Percentiles rank a stretch among this genome's conserved stretches.
These are phyloP conservation scores for Fraxinus baroniana DNA, from an alignment of 305 asterid genomes.

Conservation along the genomic window DNA sequence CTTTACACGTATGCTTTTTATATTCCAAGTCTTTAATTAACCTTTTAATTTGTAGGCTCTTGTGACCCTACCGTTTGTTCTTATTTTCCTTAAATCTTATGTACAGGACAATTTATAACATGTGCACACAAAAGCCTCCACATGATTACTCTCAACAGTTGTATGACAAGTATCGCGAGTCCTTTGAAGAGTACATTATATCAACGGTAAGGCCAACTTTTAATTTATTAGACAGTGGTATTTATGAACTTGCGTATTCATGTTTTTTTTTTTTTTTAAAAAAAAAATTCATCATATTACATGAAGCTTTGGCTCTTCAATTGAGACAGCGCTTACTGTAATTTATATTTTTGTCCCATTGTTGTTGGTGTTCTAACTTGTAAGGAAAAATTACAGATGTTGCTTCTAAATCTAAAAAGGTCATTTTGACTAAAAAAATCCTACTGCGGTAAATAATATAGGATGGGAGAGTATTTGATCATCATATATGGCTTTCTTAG, in stretches of 20 bases:
- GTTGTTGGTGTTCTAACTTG: neutral
- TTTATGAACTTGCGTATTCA: neutral
- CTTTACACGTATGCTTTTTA: conserved; percentile 61
- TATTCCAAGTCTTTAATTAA: neutral
- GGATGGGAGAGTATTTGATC: neutral
- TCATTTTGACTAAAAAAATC: neutral
- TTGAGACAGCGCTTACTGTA: neutral
- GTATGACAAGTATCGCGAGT: conserved; percentile 67
- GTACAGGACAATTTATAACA: conserved; percentile 72
- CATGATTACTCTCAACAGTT: conserved; percentile 83
- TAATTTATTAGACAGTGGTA: neutral
- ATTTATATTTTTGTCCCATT: neutral
- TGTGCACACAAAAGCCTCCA: conserved; percentile 86
- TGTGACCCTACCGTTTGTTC: conserved; percentile 8
- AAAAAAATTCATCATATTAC: neutral
- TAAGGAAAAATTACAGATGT: neutral
- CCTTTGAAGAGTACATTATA: conserved; percentile 66
- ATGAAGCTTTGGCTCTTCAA: neutral
- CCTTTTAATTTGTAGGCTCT: conserved; percentile 5
- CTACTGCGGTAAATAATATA: neutral
- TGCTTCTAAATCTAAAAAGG: neutral
- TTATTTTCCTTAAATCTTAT: conserved; percentile 29
- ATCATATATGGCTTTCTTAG: neutral
- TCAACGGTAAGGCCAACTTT: conserved; percentile 44
- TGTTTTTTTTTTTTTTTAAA: neutral